A percentile compares a stretch with the other conserved stretches of the same genome.
These are phyloP conservation scores for Musa acuminata DNA, from an alignment of 176 grass and related monocot species.

Conservation along the genomic window DNA sequence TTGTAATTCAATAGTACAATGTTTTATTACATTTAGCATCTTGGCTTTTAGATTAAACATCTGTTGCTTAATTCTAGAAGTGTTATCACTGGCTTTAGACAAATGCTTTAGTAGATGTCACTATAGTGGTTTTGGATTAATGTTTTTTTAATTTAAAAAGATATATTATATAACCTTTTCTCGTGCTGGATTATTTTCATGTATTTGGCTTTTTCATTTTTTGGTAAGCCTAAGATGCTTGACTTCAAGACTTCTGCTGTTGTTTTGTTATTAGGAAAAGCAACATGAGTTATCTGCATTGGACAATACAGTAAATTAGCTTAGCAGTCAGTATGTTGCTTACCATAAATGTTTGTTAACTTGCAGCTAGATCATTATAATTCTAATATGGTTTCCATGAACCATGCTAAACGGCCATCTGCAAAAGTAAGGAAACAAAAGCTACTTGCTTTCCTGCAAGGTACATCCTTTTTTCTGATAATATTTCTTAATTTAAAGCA, in stretches of 20 bases:
- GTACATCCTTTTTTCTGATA: slow-evolving; percentile 29
- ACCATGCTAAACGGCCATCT: slow-evolving; percentile 58
- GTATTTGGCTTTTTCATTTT: not conserved
- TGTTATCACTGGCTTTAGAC: not conserved
- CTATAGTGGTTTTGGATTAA: not conserved
- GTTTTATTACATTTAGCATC: not conserved
- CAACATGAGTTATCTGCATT: not conserved
- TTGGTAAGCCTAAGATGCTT: not conserved
- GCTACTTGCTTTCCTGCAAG: slow-evolving; percentile 66
- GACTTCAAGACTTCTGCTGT: not conserved
- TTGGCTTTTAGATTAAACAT: not conserved
- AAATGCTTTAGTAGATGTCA: no score
- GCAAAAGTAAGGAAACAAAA: slow-evolving; percentile 90
- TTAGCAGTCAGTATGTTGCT: not conserved
- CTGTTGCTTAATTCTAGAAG: not conserved
- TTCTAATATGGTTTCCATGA: slow-evolving; percentile 32
- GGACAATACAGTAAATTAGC: not conserved
- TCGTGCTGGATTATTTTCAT: not conserved
- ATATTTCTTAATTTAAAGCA: not conserved
- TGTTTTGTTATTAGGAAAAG: not conserved
- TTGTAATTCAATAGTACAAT: not conserved
- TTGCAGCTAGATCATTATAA: slow-evolving; percentile 77
- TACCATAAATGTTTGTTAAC: slow-evolving; percentile 19
- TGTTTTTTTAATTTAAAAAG: not conserved
- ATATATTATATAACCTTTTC: not conserved